Conservation (phyloP, 169 alveolate genomes). For the Cryptosporidium parvum region DNA sequence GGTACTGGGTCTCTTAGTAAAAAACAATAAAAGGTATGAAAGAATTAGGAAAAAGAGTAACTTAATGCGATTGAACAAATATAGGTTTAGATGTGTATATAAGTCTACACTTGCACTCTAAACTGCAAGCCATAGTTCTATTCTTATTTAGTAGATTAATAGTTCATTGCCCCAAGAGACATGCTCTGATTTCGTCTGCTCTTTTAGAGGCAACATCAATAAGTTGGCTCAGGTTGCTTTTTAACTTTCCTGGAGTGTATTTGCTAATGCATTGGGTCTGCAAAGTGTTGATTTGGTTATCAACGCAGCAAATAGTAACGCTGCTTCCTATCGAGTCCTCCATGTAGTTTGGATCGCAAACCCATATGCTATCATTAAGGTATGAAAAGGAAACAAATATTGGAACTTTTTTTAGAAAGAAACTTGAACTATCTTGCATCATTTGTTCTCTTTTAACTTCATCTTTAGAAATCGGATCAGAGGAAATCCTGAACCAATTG, state of each 20-base stretch:
- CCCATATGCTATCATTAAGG: constrained; percentile 43
- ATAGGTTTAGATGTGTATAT: not conserved
- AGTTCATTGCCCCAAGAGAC: not conserved
- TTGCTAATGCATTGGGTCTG: constrained; percentile 49
- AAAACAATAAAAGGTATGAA: not conserved
- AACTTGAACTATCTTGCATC: not conserved
- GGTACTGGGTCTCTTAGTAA: constrained; percentile 42
- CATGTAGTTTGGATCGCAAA: constrained; percentile 66
- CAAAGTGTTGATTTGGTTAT: constrained; percentile 26
- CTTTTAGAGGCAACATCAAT: constrained; percentile 25
- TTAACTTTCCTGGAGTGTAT: constrained; percentile 12
- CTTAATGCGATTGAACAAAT: not conserved
- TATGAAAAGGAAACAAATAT: constrained; percentile 64
- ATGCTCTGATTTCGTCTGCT: constrained; percentile 42
- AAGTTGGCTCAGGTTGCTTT: constrained; percentile 12
- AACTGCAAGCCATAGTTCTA: not conserved
- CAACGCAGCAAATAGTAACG: constrained; percentile 43
- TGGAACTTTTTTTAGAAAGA: constrained; percentile 45
- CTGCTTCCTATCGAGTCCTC: constrained; percentile 63
- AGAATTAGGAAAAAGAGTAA: not conserved
- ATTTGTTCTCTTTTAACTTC: not conserved
- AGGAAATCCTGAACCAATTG: constrained; percentile 37
- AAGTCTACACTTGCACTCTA: not conserved
- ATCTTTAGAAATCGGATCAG: not conserved
- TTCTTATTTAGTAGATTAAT: not conserved